Base-by-base conservation (phyloP, 176 grass and related monocot species). In the Olyra latifolia region DNA sequence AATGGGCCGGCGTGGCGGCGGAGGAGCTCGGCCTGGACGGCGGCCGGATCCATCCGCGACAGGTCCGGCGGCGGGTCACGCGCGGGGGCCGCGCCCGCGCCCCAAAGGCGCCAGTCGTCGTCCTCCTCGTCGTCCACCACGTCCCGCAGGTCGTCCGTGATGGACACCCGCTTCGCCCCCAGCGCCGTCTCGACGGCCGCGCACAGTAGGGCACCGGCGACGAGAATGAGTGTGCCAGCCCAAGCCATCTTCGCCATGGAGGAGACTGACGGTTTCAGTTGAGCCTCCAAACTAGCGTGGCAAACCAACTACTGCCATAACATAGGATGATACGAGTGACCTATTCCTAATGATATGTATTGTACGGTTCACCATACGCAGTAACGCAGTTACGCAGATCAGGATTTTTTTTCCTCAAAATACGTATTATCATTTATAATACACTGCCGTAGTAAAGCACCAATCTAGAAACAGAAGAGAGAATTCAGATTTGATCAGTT, bases 41-140 rank as follows among this genome's bases (percentile, higher is more conserved):
- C 85, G 29, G 50, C 70, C 54, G 92, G 95, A 74, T 85, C 86
- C 92, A 95, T 93, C 38, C 69, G 76, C 7, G 92, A 78, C 56
- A 95, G 88, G 85, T 98, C 92, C 10, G 88, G 90, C 54, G 84
- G 90, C 25, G 71, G 64, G 5, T 70, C 58, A 10, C 46, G 73
- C 55, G 71, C 57, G 8, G 55, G 70, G 10, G 53, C n/a, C 5
- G 41, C 50, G 47, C 89, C 42, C 29, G 41, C 69, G 54, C 92
- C 96, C 82, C 92, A 98, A 4, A 61, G 88, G 60, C 81, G 89
- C 92, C 88, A 98, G 0, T 80, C 90, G 24, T 95, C 93, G 74
- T 98, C 95, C 76, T 98, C 92, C 66, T 95, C 92, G 24, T 95
- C 90, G 80, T 93, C 96, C 72, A 70, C 63, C 65, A 98, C 92